phyloP scores from a whole-genome alignment of 257 asterid species.

The Solanum corneliomulleri region DNA sequence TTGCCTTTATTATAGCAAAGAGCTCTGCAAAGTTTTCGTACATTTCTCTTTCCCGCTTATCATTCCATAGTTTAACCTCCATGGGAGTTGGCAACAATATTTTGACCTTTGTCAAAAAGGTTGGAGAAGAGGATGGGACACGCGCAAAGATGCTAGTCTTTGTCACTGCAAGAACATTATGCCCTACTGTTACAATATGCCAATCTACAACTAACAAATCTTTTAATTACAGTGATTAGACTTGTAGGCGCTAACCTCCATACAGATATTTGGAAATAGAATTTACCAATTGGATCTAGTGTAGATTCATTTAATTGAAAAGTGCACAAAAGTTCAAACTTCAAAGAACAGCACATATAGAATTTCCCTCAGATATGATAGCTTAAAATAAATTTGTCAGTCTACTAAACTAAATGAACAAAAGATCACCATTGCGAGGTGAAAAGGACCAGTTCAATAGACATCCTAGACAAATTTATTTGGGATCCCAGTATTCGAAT shows the following conservation, averaged over 20 bases:
- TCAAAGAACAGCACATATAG: not conserved
- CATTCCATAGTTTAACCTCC: slow-evolving; percentile 98
- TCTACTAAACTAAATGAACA: not conserved
- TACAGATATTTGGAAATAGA: not conserved
- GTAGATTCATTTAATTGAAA: not conserved
- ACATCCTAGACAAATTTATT: not conserved
- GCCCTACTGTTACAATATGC: not conserved
- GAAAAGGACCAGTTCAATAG: not conserved
- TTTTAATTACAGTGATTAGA: not conserved
- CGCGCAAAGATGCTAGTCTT: slow-evolving; percentile 60
- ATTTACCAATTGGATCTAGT: not conserved
- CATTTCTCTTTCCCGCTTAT: slow-evolving; percentile 97
- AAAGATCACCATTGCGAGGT: not conserved
- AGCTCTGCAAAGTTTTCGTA: slow-evolving; percentile 83
- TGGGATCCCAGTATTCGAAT: not conserved
- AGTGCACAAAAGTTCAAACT: not conserved
- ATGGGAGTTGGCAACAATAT: slow-evolving; percentile 9
- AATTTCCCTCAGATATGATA: not conserved
- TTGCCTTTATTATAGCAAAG: slow-evolving; percentile 81
- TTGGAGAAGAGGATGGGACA: slow-evolving; percentile 99
- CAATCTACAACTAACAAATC: not conserved
- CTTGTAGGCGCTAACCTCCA: not conserved
- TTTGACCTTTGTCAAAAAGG: not conserved
- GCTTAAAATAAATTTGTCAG: not conserved
- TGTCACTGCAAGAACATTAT: slow-evolving; percentile 24